Percentiles rank a stretch among this genome's conserved stretches.
These are phyloP conservation scores for Suillus brevipes DNA, from an alignment of 768 basidiomycete genomes.

Conservation along the genomic window DNA sequence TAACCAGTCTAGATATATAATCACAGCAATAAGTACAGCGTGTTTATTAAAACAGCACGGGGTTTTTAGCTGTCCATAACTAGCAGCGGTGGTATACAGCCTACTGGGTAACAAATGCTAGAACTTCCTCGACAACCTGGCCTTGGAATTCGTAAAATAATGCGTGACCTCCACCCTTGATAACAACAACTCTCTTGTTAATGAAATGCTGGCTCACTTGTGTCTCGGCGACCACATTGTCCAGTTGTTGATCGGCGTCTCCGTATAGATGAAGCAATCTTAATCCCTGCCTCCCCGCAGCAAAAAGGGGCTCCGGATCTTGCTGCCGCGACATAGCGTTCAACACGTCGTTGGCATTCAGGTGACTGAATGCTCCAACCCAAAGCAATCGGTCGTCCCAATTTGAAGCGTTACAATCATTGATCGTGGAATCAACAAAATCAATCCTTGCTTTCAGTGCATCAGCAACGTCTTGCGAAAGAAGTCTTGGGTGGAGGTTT, in stretches of 20 bases:
- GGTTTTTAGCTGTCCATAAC: background rate
- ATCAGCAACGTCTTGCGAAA: background rate
- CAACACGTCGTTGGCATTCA: background rate
- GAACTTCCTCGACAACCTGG: background rate
- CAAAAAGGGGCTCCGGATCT: background rate
- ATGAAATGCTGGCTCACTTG: background rate
- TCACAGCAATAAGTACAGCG: no score
- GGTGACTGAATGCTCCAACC: background rate
- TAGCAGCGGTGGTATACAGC: background rate
- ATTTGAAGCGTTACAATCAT: background rate
- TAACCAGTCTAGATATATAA: no score
- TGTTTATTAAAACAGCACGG: background rate
- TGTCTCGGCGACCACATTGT: background rate
- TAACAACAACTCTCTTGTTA: background rate
- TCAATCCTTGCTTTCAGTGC: background rate
- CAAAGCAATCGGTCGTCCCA: background rate
- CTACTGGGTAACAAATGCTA: background rate
- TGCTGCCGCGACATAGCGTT: background rate
- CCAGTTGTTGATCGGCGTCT: background rate
- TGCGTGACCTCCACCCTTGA: background rate
- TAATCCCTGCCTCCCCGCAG: background rate
- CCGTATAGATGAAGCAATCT: background rate
- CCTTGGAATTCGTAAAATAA: constrained; percentile 1
- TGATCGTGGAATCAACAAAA: background rate
- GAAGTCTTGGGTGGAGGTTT: background rate